These are phyloP conservation scores for Isabelozyma rhagii DNA, from an alignment of 805 yeast genomes.

Conservation along the genomic window DNA sequence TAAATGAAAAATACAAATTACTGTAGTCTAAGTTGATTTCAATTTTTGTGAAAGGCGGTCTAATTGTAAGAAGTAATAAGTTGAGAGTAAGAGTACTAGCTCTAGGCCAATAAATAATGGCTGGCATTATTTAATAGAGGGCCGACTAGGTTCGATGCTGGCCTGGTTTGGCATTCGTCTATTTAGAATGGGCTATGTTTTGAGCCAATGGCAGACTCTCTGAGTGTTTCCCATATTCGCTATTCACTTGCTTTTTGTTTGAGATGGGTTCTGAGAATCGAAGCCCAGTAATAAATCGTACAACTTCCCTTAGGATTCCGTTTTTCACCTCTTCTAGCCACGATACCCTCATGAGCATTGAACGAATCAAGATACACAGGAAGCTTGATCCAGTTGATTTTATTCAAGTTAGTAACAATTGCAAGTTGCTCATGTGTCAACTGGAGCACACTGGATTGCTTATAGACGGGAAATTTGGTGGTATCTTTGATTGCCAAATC, in stretches of 20 bases:
- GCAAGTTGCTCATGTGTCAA: constrained; percentile 32
- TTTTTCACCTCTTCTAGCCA: constrained; percentile 66
- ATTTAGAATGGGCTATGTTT: no score
- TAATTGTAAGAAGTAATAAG: no score
- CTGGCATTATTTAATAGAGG: no score
- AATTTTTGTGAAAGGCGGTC: no score
- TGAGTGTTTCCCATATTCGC: no score
- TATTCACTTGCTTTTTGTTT: neutral
- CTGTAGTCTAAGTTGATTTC: no score
- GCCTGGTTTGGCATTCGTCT: no score
- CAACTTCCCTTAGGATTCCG: constrained; percentile 52
- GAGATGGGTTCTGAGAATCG: constrained; percentile 31
- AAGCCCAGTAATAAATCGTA: constrained; percentile 48
- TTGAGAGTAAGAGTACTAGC: no score
- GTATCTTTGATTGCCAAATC: constrained; percentile 13
- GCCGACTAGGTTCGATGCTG: no score
- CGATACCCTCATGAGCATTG: constrained; percentile 85
- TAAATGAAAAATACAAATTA: no score
- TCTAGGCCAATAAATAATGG: no score
- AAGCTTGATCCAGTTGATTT: constrained; percentile 71
- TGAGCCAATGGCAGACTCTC: no score
- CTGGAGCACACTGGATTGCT: constrained; percentile 20
- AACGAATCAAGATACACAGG: constrained; percentile 68
- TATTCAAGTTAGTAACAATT: constrained; percentile 56
- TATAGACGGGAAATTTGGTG: constrained; percentile 26